Conservation (phyloP, 345 rosid genomes). For the Pugionium dolabratum region DNA sequence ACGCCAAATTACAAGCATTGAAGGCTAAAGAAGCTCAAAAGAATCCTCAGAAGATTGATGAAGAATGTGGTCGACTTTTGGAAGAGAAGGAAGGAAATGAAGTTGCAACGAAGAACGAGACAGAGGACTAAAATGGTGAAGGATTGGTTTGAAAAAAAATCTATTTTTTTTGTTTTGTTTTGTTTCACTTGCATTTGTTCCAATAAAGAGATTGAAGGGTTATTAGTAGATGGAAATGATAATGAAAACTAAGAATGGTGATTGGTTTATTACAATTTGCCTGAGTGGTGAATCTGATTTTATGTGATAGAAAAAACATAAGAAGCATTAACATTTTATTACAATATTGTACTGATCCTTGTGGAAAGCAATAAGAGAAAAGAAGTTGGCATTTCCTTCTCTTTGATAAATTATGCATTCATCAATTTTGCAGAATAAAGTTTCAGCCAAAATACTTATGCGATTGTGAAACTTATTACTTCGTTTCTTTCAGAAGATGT, state of each 20-base stretch:
- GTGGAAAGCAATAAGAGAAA: too few relatives aligned
- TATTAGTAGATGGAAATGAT: neutral
- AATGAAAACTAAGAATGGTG: neutral
- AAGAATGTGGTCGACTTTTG: constrained; percentile 61
- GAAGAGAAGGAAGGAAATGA: constrained; percentile 53
- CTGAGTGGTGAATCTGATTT: neutral
- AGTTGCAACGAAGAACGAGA: constrained; percentile 59
- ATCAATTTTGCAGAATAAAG: too few relatives aligned
- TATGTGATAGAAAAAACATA: too few relatives aligned
- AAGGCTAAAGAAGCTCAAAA: constrained; percentile 60
- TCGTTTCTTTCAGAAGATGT: too few relatives aligned
- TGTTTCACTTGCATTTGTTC: constrained; percentile 14
- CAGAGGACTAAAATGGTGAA: constrained; percentile 45
- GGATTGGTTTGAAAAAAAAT: neutral
- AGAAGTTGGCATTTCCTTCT: too few relatives aligned
- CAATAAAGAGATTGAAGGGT: constrained; percentile 29
- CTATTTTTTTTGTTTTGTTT: neutral
- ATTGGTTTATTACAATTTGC: constrained; percentile 7
- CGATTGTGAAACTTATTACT: too few relatives aligned
- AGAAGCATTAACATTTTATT: too few relatives aligned
- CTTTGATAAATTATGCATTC: too few relatives aligned
- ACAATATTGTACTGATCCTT: too few relatives aligned
- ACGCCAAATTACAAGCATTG: constrained; percentile 58
- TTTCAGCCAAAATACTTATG: too few relatives aligned
- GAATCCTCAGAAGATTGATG: constrained; percentile 49